A percentile compares a stretch with the other conserved stretches of the same genome.
These are phyloP conservation scores for Lasiodiplodia sp. DNA, from an alignment of 2,329 filamentous ascomycete genomes.

Conservation along the genomic window DNA sequence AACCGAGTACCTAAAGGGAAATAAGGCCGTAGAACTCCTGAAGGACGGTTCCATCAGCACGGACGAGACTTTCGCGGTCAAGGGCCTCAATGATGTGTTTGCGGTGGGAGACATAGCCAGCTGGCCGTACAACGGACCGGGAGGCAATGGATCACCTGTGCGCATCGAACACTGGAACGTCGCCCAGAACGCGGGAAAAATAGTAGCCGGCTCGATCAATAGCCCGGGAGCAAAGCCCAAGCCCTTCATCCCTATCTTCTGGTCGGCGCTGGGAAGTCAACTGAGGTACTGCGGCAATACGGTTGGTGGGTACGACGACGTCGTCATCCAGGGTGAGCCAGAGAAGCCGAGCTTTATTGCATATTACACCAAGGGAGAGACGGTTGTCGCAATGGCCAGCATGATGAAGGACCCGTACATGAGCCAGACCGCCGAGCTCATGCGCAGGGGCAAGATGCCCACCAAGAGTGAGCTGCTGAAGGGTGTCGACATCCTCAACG, in stretches of 20 bases:
- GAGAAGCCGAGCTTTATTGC: slow-evolving; percentile 81
- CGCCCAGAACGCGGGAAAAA: slow-evolving; percentile 88
- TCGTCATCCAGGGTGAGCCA: slow-evolving; percentile 78
- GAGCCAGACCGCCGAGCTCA: slow-evolving; percentile 81
- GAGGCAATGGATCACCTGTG: slow-evolving; percentile 73
- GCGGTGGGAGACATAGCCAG: slow-evolving; percentile 95
- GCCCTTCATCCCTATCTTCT: slow-evolving; percentile 92
- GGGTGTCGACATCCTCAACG: slow-evolving; percentile 59
- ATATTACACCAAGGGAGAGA: slow-evolving; percentile 87
- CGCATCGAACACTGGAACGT: slow-evolving; percentile 99
- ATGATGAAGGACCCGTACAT: slow-evolving; percentile 92
- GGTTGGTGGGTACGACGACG: slow-evolving; percentile 80
- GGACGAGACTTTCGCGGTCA: slow-evolving; percentile 79
- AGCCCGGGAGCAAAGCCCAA: slow-evolving; percentile 68
- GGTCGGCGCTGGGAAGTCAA: slow-evolving; percentile 90
- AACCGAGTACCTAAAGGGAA: slow-evolving; percentile 81
- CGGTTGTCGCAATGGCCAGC: slow-evolving; percentile 85
- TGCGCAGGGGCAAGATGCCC: slow-evolving; percentile 83
- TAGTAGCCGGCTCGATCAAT: slow-evolving; percentile 78
- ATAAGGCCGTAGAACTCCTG: slow-evolving; percentile 73
- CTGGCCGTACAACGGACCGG: slow-evolving; percentile 92
- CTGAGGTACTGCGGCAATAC: slow-evolving; percentile 94
- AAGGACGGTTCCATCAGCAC: slow-evolving; percentile 86
- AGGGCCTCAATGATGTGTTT: slow-evolving; percentile 81
- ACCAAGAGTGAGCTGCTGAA: slow-evolving; percentile 76